Evolutionary conservation across 257 asterid species (phyloP), one percentile per base, ranked within the genome.

Genomic region (Nicotiana knightiana): DNA sequence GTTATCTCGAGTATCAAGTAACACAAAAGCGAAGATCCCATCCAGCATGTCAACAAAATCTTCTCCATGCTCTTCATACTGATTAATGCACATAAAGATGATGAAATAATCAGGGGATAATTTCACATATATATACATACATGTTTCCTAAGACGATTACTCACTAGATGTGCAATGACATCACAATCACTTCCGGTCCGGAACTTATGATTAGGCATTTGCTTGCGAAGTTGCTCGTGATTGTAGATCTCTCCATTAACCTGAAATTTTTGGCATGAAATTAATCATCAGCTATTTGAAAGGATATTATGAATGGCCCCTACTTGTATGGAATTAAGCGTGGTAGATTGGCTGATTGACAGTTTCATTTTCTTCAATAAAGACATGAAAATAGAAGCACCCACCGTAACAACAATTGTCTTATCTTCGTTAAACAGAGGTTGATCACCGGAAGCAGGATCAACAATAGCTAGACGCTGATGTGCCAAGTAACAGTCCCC

Each of bases 371-470:
- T 43, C 51, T 1, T 43, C 51, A 43, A 3, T 43, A 43, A 43
- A 43, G 11, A 43, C 51, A 43, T 43, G 51, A 43, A 43, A 43
- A 1, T 43, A 43, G 2, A 43, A 43, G 51, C 51, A 43, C 51
- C 51, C 51, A 43, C 51, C 51, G 51, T 43, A 43, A 43, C 51
- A 43, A 43, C 51, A 43, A 43, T 43, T 3, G 51, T 43, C 12
- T 43, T 9, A 43, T 43, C 51, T 43, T 43, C 51, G 51, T 91
- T 90, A 87, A 67, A 96, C 18, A 96, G 98, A 67, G 98, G 98
- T 81, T 96, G 98, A 75, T 96, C 98, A 65, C 99, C 98, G 5
- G 99, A 96, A 82, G 99, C 99, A 0, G 99, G 99, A 83, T 96
- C 99, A 3, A 94, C 84, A 43, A 96, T 91, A 4, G 98, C 99